Conservation (phyloP, 2,329 filamentous ascomycete species). For the Exophiala viscosa region DNA sequence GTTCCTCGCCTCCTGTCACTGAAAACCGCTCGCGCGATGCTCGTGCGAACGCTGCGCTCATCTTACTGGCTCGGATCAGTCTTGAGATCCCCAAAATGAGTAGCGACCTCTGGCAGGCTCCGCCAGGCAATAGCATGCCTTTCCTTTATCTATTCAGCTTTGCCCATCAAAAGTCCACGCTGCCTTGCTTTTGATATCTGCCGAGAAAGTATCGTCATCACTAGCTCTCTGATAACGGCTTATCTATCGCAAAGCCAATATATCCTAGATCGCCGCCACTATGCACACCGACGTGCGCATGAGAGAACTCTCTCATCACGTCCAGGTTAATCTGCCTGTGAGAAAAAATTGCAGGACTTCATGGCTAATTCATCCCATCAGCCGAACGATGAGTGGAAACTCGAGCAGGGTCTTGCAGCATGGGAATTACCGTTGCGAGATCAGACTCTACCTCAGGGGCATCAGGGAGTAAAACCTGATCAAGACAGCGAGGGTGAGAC, state of each 20-base stretch:
- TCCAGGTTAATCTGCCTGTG: conserved; percentile 10
- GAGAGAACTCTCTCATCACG: conserved; percentile 15
- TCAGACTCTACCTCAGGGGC: conserved; percentile 40
- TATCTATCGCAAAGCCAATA: neutral
- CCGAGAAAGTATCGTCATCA: neutral
- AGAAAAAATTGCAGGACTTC: neutral
- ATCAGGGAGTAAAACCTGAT: conserved; percentile 28
- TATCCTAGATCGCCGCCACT: conserved; percentile 1
- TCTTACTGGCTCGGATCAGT: no score
- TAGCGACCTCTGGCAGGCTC: no score
- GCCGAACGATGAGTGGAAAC: conserved; percentile 49
- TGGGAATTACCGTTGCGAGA: conserved; percentile 48
- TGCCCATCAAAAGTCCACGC: neutral
- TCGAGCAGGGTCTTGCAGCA: conserved; percentile 51
- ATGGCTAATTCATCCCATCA: conserved; percentile 13
- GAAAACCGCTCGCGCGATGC: neutral
- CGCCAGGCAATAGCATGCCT: neutral
- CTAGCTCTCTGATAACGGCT: no score
- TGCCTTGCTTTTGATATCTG: neutral
- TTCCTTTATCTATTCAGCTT: neutral
- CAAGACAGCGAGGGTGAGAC: conserved; percentile 5
- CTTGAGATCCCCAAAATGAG: no score
- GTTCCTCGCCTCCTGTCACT: no score
- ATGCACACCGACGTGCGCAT: conserved; percentile 18
- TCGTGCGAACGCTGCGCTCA: neutral